Evolutionary conservation across 2,329 filamentous ascomycete species (phyloP).

Genomic region (Epichloe sp.): DNA sequence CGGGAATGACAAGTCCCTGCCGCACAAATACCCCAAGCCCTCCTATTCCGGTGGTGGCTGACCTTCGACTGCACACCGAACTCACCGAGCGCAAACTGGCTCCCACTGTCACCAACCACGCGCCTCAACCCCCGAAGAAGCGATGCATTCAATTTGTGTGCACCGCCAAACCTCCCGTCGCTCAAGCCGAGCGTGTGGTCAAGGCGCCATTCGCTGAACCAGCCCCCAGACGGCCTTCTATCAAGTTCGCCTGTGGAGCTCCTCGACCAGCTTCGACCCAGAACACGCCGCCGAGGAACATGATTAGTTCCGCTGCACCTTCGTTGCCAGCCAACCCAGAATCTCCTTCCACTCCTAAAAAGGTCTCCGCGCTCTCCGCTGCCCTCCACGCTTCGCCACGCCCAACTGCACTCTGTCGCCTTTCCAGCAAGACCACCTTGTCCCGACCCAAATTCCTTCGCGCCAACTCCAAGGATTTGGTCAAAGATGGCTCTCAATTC

Average conservation of each 20-base stretch:
- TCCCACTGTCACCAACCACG: slow-evolving; percentile 12
- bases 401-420: slow-evolving; percentile 6
- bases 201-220: slow-evolving; percentile 23
- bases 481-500: slow-evolving; percentile 51
- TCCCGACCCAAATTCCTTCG: slow-evolving; percentile 33
- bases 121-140: slow-evolving; percentile 49
- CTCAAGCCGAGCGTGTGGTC: slow-evolving; percentile 24
- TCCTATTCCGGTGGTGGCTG: slow-evolving; percentile 50
- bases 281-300: slow-evolving; percentile 21
- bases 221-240: slow-evolving; percentile 43
- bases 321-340: slow-evolving; percentile 10
- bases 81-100: slow-evolving; percentile 14
- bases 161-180: slow-evolving; percentile 44
- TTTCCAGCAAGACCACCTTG: slow-evolving; percentile 12
- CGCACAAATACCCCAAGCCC: slow-evolving; percentile 80
- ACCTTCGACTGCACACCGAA: slow-evolving; percentile 26
- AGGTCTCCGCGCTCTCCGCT: slow-evolving; percentile 12
- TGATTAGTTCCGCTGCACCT: slow-evolving; percentile 1
- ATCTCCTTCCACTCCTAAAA: slow-evolving; percentile 20
- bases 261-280: slow-evolving; percentile 28
- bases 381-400: slow-evolving; percentile 13
- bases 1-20: slow-evolving; percentile 79
- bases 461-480: slow-evolving; percentile 35
- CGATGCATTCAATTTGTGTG: slow-evolving; percentile 91
- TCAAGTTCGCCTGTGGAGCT: slow-evolving; percentile 64